Base-by-base conservation (phyloP, 2,329 filamentous ascomycete genomes). In the Drechslerella dactyloides region DNA sequence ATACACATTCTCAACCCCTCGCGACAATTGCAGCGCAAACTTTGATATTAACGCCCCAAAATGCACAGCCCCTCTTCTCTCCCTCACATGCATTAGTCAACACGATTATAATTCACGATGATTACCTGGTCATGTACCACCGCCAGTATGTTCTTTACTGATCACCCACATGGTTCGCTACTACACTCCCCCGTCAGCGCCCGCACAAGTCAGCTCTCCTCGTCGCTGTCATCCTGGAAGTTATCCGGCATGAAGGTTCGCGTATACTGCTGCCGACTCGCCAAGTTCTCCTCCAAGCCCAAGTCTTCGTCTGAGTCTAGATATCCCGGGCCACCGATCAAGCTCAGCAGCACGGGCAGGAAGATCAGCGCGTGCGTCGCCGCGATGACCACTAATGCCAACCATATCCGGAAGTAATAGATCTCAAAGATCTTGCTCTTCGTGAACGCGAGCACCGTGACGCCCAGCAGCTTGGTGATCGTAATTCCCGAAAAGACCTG, bases 401-500 rank as follows among this genome's bases (percentile, higher is more conserved):
- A 82, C 94, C 94, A 99, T 48, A 99, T 90, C 48, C 94, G 86
- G 84, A 99, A 99, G 81, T 99, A 99, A 81, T 99, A 99, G 66
- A 99, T 91, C 82, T 99, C 96, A 77, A 99, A 99, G 78, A 99
- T 99, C 85, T 97, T 99, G 80, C 91, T 96, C 57, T 90, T 84
- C 6, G 94, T 99, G 78, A 97, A 99, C 0, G 94, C 94, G 19
- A 99, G 83, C 37, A 99, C 94, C 51, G 85, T 89, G 0, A 99
- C 93, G 2, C 94, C 94, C 1, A 99, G 83, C 0, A 99, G 84
- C 81, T 99, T 99, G 1, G 94, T 99, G 58, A 99, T 84, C 0
- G 93, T 97, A 79, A 99, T 99, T 1, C 94, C 94, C 33, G 90
- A 96, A 78, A 99, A 96, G 11, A 99, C 75, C 75, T 76, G 51